phyloP scores from a whole-genome alignment of 805 yeast species.

The Naumovozyma castellii region DNA sequence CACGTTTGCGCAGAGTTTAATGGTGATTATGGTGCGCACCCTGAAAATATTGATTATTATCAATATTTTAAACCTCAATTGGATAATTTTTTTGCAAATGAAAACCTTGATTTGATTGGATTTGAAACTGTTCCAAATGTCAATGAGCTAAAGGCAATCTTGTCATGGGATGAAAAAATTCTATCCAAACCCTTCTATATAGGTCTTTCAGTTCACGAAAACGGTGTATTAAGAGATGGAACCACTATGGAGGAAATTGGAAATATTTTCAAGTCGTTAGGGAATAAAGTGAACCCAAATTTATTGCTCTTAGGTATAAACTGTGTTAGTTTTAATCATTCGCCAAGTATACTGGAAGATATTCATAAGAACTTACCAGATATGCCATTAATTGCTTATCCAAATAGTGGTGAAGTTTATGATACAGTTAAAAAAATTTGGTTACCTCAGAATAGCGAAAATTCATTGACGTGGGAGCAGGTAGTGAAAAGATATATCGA shows the following conservation, averaged over 20 bases:
- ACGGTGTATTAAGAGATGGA: slow-evolving; percentile 41
- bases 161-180: slow-evolving; percentile 31
- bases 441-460: slow-evolving; percentile 24
- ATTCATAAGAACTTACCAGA: slow-evolving; percentile 16
- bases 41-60: slow-evolving; percentile 24
- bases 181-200: slow-evolving; percentile 36
- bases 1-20: slow-evolving; percentile 60
- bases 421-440: slow-evolving; percentile 40
- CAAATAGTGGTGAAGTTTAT: slow-evolving; percentile 67
- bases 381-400: slow-evolving; percentile 48
- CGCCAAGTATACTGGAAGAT: slow-evolving; percentile 32
- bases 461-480: slow-evolving; percentile 31
- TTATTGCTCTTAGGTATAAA: slow-evolving; percentile 56
- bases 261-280: slow-evolving; percentile 11
- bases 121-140: slow-evolving; percentile 67
- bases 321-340: slow-evolving; percentile 44
- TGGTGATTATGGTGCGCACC: slow-evolving; percentile 44
- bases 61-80: slow-evolving; percentile 31
- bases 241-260: slow-evolving; percentile 32
- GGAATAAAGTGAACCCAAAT: slow-evolving; percentile 18
- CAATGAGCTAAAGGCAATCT: slow-evolving; percentile 44
- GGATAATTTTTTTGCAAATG: slow-evolving; percentile 39
- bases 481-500: slow-evolving; percentile 34
- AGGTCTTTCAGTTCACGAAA: slow-evolving; percentile 35
- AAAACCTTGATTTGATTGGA: slow-evolving; percentile 46